Evolutionary conservation across 1,284 basidiomycete species (phyloP), one percentile per base, ranked within the genome.

Genomic region (Gymnopus androsaceus): DNA sequence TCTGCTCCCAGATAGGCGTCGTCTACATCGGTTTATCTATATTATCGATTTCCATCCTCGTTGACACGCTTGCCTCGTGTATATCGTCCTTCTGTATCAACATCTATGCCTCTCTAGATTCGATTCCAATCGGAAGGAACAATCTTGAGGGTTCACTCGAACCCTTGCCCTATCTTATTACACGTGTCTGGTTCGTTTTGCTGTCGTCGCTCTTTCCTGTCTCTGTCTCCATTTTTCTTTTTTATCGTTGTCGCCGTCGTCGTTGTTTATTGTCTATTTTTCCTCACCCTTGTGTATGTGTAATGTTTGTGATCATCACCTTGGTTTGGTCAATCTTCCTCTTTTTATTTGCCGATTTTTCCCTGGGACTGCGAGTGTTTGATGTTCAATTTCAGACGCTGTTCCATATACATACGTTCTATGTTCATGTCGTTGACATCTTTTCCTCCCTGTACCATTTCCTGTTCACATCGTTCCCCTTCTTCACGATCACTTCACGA

Each of bases 221-320:
- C 23, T 33, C 21, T 45, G 25, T 30, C 45, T 23, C 19, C 19
- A 12, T 36, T 17, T 27, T 21, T n/a, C 41, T 15, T 5, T 34
- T 9, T 33, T 37, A 33, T 38, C 47, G 52, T 45, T 51, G 27
- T 31, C 42, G 36, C 51, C 30, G 42, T 47, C 45, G 41, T 38
- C 52, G 17, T 51, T 47, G n/a, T 31, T 45, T 57, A 19, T 31
- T 46, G 33, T 46, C 23, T 49, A 33, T 57, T 52, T n/a, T 17
- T 30, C 28, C 44, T 47, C 9, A n/a, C 38, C 28, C 27, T 23
- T n/a, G 44, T 55, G 50, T 55, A 55, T 49, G 49, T 59, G 49
- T 59, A 53, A 23, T 53, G 38, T 59, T 54, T 52, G 54, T 50
- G 54, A 56, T 53, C 49, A 46, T 47, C 37, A 38, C 25, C n/a